Conservation (phyloP, 345 rosid species). For the Dovyalis caffra region DNA sequence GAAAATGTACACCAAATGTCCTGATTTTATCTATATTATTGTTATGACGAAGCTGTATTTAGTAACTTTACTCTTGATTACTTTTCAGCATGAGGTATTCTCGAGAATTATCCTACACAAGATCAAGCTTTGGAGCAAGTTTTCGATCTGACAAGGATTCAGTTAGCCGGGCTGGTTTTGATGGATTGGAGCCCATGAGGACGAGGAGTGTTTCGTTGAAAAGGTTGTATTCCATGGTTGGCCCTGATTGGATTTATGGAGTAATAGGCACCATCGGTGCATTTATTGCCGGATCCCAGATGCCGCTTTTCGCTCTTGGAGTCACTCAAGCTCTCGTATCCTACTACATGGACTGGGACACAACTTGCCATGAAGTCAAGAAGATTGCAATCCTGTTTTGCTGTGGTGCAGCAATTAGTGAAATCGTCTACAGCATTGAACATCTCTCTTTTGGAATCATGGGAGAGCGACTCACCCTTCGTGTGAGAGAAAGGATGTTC, state of each 20-base stretch:
- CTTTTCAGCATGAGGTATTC: slow-evolving; percentile 52
- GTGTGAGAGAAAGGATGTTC: slow-evolving; percentile 83
- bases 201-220: slow-evolving; percentile 43
- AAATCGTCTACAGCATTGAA: slow-evolving; percentile 60
- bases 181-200: slow-evolving; percentile 40
- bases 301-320: slow-evolving; percentile 97
- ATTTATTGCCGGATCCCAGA: slow-evolving; percentile 77
- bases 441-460: slow-evolving; percentile 80
- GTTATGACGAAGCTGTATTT: not conserved
- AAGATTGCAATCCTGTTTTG: slow-evolving; percentile 66
- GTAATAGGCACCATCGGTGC: slow-evolving; percentile 65
- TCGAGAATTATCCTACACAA: slow-evolving; percentile 62
- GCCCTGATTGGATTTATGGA: slow-evolving; percentile 90
- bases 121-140: slow-evolving; percentile 64
- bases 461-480: slow-evolving; percentile 93
- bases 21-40: not conserved
- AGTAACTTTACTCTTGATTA: not conserved
- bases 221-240: slow-evolving; percentile 75
- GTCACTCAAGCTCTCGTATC: slow-evolving; percentile 90
- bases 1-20: not conserved
- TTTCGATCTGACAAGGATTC: slow-evolving; percentile 87
- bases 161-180: slow-evolving; percentile 40
- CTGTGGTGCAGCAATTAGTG: slow-evolving; percentile 58
- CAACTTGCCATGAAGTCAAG: slow-evolving; percentile 64
- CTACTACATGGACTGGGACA: slow-evolving; percentile 77